These are phyloP conservation scores for Saccharomyces hybrid DNA, from an alignment of 1,139 yeast genomes.

Conservation along the genomic window DNA sequence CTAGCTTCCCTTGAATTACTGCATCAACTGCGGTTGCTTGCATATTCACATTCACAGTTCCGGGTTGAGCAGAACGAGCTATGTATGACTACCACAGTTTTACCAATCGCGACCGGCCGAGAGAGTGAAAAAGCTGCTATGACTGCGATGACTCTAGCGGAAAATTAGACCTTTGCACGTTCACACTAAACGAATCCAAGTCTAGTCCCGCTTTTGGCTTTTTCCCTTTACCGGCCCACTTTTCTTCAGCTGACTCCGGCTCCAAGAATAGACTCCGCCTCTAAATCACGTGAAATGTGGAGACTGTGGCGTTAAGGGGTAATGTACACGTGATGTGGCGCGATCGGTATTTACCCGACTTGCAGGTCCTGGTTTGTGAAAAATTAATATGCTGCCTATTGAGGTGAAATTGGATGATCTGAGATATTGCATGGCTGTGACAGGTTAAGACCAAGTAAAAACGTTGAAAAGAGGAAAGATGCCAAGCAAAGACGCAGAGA, in stretches of 20 bases:
- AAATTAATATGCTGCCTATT: not conserved
- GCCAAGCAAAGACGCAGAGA: not conserved
- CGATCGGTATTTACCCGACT: not conserved
- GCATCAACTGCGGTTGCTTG: not conserved
- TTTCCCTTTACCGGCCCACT: not conserved
- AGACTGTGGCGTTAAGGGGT: not conserved
- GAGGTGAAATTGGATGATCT: not conserved
- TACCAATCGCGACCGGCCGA: not conserved
- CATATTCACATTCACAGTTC: conserved; percentile 1
- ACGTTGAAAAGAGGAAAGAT: not conserved
- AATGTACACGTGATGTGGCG: not conserved
- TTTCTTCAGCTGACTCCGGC: not conserved
- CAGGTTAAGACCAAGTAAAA: not conserved
- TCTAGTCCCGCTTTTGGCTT: not conserved
- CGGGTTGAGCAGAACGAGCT: not conserved
- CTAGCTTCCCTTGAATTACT: not conserved
- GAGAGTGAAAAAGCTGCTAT: not conserved
- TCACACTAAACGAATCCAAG: not conserved
- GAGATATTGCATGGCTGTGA: not conserved
- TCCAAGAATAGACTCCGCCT: not conserved
- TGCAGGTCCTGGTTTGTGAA: not conserved
- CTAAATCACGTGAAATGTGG: not conserved
- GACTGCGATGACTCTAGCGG: not conserved
- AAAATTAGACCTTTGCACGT: not conserved
- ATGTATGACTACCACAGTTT: not conserved